Base-by-base conservation (phyloP, 331 rosid genomes). In the Acacia concinna region DNA sequence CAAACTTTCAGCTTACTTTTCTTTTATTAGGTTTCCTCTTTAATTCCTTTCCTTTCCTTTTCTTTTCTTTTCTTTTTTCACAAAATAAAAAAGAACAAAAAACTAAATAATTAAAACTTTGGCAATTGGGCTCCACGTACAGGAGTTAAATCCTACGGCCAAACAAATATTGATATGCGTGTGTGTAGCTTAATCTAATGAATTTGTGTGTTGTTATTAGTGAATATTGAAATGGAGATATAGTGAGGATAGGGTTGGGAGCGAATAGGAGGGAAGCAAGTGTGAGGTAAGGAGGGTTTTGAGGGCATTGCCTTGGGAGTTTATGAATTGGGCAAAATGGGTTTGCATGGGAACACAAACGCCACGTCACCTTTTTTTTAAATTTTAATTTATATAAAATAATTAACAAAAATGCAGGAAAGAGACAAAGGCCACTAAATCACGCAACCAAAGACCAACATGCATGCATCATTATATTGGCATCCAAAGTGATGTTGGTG, bases 381-480 rank as follows among this genome's bases (percentile, higher is more conserved):
- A 1, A 44, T 43, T 8, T 10, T 7, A 7, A 17, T 49, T 18
- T 52, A n/a, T 52, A 52, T 18, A 21, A n/a, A n/a, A 54, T 25
- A 8, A 59, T 27, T 4, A 38, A 38, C n/a, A 27, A 56, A 59
- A 25, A 25, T 8, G 27, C 10, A 57, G 11, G 6, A 21, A 23
- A 25, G 18, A 71, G 80, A 77, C 27, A 64, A 57, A 81, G 52
- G 78, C 35, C 25, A 60, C 25, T 60, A 21, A 34, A 73, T 79
- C 66, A 76, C 63, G 79, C 73, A 77, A n/a, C n/a, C n/a, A n/a
- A 81, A 84, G 84, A 88, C 94, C 90, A 84, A 90, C 90, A 88
- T 90, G 88, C 90, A 90, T 88, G 88, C 90, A 82, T 79, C 31
- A 38, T n/a, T n/a, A n/a, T n/a, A n/a, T n/a, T 38, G 17, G 40